Evolutionary conservation across 2,329 filamentous ascomycete genomes (phyloP).

Genomic region (Penicillium digitatum): DNA sequence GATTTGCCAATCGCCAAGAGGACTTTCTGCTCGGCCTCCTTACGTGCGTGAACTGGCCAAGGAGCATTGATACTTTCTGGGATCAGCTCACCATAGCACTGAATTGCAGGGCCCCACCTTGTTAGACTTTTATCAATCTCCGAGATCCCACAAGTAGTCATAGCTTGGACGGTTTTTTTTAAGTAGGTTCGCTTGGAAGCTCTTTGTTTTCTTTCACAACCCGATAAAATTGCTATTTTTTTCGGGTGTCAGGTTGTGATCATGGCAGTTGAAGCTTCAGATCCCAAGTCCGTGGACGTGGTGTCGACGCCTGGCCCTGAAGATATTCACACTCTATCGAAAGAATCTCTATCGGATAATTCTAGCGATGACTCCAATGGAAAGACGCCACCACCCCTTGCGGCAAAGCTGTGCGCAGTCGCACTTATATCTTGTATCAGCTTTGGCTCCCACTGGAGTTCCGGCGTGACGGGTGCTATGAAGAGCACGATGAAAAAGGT

Average conservation of each 20-base stretch:
- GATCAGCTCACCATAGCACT: background rate
- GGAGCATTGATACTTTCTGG: background rate
- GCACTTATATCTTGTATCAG: slow-evolving; percentile 48
- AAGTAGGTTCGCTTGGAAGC: background rate
- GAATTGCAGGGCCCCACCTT: background rate
- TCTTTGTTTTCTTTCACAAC: background rate
- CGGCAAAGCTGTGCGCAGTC: slow-evolving; percentile 45
- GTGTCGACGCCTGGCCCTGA: background rate
- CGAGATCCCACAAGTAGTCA: background rate
- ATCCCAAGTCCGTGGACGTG: slow-evolving; percentile 10
- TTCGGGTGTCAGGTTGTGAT: background rate
- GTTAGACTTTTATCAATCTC: slow-evolving; percentile 5
- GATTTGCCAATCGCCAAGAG: slow-evolving; percentile 1
- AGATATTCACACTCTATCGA: background rate
- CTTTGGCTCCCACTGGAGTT: slow-evolving; percentile 59
- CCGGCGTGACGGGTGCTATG: slow-evolving; percentile 58
- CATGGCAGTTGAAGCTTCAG: slow-evolving; percentile 2
- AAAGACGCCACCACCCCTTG: slow-evolving; percentile 24
- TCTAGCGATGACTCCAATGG: slow-evolving; percentile 8
- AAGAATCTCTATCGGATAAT: background rate
- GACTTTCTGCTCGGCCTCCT: background rate
- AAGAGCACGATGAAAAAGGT: slow-evolving; percentile 59
- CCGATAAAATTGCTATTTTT: background rate
- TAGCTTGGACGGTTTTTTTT: background rate
- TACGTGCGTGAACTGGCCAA: background rate